Base-by-base conservation (phyloP, 768 basidiomycete genomes). In the Solioccasus polychromus region DNA sequence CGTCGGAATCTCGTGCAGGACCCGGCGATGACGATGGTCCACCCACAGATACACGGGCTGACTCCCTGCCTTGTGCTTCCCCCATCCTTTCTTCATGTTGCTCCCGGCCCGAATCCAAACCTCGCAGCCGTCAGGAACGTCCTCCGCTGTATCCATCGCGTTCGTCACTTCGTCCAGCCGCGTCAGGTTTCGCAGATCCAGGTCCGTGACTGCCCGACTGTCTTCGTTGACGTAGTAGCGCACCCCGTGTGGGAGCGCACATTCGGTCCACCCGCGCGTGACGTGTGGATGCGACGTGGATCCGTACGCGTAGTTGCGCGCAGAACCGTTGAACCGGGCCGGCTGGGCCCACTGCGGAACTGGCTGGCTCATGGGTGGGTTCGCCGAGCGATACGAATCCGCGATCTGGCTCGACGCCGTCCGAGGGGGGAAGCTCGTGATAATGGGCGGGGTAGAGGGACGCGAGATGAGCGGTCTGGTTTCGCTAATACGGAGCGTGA, bases 171-270 rank as follows among this genome's bases (percentile, higher is more conserved):
- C 58, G 48, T 77, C 73, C 14, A 88, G 69, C 44, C 70, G 70
- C 38, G 70, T 68, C 35, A 77, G 58, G 38, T 67, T 70, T 35
- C 84, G 76, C 38, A 91, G 64, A 53, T 88, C 80, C 35, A 83
- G 66, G 57, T 91, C 89, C 15, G 86, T 85, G n/a, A 79, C 80
- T 42, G 82, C 71, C 34, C 74, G 78, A 29, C 74, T 64, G 11
- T 73, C 77, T 4, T 78, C 76, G 57, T 88, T 85, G 35, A 78
- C 75, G 55, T 82, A 92, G 66, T 92, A 92, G 28, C 77, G 68
- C 4, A 76, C 67, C 9, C 78, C 79, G 54, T 89, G 85, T 1
- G 89, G 88, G n/a, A 92, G 77, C 18, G 76, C 71, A 59, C 86
- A 80, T 57, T 84, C 85, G 38, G 78, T 71, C 88, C 88, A 91